These are phyloP conservation scores for Wickerhamomyces hampshirensis DNA, from an alignment of 805 yeast species.

Conservation along the genomic window DNA sequence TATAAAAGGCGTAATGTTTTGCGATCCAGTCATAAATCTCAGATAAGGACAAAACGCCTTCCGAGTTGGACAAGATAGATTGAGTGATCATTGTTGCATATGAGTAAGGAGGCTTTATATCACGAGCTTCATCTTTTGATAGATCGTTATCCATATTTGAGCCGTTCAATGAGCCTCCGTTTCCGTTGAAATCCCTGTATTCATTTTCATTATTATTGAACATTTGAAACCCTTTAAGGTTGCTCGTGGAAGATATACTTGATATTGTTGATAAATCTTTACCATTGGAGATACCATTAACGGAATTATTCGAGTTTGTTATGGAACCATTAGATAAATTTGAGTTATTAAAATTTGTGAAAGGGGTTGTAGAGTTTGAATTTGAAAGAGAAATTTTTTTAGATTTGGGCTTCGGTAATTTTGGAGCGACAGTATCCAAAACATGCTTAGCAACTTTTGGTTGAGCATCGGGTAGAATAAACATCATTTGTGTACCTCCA, in stretches of 20 bases:
- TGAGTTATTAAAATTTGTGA: constrained; percentile 13
- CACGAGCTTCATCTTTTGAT: constrained; percentile 85
- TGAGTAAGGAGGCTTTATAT: constrained; percentile 93
- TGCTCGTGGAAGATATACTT: constrained; percentile 5
- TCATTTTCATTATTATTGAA: constrained; percentile 33
- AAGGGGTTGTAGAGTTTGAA: not conserved
- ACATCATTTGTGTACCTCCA: constrained; percentile 99
- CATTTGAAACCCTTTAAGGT: constrained; percentile 48
- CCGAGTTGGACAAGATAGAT: constrained; percentile 83
- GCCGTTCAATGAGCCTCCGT: constrained; percentile 2
- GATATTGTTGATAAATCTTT: not conserved
- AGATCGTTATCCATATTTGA: constrained; percentile 45
- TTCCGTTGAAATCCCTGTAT: not conserved
- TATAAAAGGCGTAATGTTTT: constrained; percentile 82
- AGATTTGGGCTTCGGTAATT: constrained; percentile 25
- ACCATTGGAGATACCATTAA: not conserved
- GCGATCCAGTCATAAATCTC: constrained; percentile 93
- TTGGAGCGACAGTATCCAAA: constrained; percentile 30
- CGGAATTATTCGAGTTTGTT: too few relatives aligned
- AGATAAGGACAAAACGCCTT: constrained; percentile 82
- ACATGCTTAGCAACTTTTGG: constrained; percentile 53
- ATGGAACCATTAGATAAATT: constrained; percentile 4
- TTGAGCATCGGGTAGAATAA: constrained; percentile 85
- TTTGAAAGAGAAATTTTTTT: constrained; percentile 12
- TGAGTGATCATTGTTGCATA: constrained; percentile 99